Percentiles rank a stretch among this genome's conserved stretches.
Conservation (phyloP, 208 protist species). For the Trypanosoma mega region DNA sequence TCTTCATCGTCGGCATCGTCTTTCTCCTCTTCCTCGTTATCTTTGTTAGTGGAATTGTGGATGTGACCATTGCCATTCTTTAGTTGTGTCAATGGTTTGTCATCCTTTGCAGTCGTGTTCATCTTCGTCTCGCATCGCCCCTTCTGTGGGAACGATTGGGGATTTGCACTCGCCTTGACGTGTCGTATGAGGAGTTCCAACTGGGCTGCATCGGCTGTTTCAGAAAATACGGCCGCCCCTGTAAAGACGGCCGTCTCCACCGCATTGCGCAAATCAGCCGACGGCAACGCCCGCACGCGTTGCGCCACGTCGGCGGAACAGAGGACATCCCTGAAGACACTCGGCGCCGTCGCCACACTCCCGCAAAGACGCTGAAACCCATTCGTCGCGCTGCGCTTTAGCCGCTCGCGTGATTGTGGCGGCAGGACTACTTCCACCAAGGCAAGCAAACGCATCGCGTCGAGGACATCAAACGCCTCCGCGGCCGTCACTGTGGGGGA, state of each 20-base stretch:
- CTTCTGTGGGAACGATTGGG: no score
- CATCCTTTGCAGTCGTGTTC: no score
- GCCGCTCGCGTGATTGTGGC: constrained; percentile 7
- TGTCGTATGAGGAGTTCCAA: constrained; percentile 1
- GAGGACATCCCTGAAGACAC: constrained; percentile 24
- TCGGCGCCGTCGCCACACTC: constrained; percentile 1
- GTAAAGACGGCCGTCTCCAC: constrained; percentile 22
- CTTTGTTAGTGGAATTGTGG: background rate
- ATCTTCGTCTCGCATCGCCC: no score
- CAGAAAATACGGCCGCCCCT: constrained; percentile 25
- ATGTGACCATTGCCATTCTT: background rate
- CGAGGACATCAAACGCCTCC: constrained; percentile 20
- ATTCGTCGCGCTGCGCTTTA: constrained; percentile 8
- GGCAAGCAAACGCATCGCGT: constrained; percentile 14
- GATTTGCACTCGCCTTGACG: background rate
- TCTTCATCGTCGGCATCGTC: background rate
- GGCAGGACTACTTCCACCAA: constrained; percentile 14
- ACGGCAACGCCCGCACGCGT: constrained; percentile 14
- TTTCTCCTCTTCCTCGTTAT: background rate
- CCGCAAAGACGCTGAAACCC: constrained; percentile 20
- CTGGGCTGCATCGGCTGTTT: constrained; percentile 16
- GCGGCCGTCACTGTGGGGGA: background rate
- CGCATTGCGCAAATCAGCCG: constrained; percentile 16
- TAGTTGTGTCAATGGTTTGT: no score
- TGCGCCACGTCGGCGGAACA: constrained; percentile 20